Evolutionary conservation across 2,329 filamentous ascomycete genomes (phyloP), one percentile per base, ranked within the genome.

Genomic region (Atkinsonella texensis): DNA sequence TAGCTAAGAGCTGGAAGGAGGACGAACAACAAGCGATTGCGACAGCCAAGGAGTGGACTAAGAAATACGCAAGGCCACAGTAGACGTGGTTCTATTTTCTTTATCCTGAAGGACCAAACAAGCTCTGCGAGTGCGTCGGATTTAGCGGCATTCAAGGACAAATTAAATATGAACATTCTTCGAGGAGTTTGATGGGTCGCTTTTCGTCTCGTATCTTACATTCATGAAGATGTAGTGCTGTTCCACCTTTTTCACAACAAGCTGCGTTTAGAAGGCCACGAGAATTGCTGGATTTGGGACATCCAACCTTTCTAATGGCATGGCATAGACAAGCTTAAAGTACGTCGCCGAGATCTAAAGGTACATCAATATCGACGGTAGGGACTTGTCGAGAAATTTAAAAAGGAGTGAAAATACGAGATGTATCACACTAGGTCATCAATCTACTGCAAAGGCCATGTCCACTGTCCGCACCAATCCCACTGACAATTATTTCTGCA

Each of bases 1-100:
- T 98, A 42, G 93, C 93, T 38, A 94, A 97, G 74, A 84, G 85
- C 65, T 98, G 93, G 93, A 96, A 97, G 74, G 89, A 97, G 63
- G 84, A 98, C 63, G 88, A 97, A 70, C 83, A 83, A 57, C 88
- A 87, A 46, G 93, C 93, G 23, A 97, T 98, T 61, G 83, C 86
- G 58, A 97, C 89, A 8, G 91, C 91, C 15, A 85, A 79, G 63
- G 89, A 95, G 63, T 97, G 93, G 91, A 97, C 93, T 12, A 77
- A 78, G 66, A 84, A 85, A 60, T 88, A 93, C 65, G 90, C 90
- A 47, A 77, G 77, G 65, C 71, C 78, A 15, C 39, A 35, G 54
- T 64, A 58, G 31, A 31, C 31, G 38, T 39, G 39, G 44, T 52
- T 52, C 18, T 41, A 31, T n/a, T 47, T 46, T 28, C 15, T 18